Conservation (phyloP, 148 eudicot species). For the Pouteria glomerata region DNA sequence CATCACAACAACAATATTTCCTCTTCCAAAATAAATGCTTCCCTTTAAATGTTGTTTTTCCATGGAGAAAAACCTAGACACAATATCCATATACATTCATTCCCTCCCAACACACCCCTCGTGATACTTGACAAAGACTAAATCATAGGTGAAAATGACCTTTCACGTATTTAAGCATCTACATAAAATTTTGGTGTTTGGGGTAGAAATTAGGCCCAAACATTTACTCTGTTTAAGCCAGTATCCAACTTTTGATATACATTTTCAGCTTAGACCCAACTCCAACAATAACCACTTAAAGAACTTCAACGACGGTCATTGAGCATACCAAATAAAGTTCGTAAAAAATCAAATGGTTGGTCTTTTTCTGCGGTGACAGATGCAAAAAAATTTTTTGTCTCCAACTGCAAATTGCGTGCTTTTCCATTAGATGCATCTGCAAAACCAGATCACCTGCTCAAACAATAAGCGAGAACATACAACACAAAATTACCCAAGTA, state of each 20-base stretch:
- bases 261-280: not conserved
- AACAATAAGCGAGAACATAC: conserved; percentile 11
- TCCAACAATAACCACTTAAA: not conserved
- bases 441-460: conserved; percentile 26
- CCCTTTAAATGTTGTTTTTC: not conserved
- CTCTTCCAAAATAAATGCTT: not conserved
- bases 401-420: conserved; percentile 28
- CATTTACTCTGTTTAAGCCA: not conserved
- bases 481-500: conserved; percentile 2
- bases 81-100: not conserved
- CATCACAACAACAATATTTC: not conserved
- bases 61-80: not conserved
- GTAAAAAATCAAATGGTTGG: conserved; percentile 76
- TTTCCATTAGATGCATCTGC: conserved; percentile 57
- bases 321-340: conserved; percentile 58
- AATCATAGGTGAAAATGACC: not conserved
- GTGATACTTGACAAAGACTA: not conserved
- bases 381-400: conserved; percentile 50
- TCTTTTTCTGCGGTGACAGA: conserved; percentile 62
- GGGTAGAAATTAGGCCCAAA: not conserved
- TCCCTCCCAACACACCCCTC: not conserved
- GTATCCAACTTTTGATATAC: not conserved
- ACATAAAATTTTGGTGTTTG: not conserved
- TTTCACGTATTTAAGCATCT: conserved; percentile 3
- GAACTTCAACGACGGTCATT: not conserved